These are phyloP conservation scores for Ganoderma resinaceum DNA, from an alignment of 1,284 basidiomycete genomes.

Conservation along the genomic window DNA sequence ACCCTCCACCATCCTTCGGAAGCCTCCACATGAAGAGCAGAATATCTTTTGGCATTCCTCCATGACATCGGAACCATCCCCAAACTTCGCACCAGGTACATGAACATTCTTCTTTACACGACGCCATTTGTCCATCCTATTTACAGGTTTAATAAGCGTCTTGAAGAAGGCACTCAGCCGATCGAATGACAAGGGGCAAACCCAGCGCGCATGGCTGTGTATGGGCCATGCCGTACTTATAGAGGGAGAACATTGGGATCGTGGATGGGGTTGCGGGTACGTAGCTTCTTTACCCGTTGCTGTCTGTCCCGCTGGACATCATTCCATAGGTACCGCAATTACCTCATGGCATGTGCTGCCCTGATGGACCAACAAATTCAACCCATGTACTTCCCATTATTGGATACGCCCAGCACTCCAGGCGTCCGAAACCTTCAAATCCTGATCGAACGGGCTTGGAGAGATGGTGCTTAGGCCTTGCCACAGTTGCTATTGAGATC, in stretches of 20 bases:
- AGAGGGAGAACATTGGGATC: slow-evolving; percentile 61
- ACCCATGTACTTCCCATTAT: slow-evolving; percentile 63
- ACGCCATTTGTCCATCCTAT: background rate
- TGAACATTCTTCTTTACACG: background rate
- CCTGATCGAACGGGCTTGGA: slow-evolving; percentile 86
- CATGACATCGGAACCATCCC: slow-evolving; percentile 57
- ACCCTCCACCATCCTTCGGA: slow-evolving; percentile 7
- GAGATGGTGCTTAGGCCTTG: slow-evolving; percentile 50
- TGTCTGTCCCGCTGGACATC: background rate
- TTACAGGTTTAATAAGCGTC: slow-evolving; percentile 73
- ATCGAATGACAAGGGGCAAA: slow-evolving; percentile 58
- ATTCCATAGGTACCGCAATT: slow-evolving; percentile 80
- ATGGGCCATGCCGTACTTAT: slow-evolving; percentile 69
- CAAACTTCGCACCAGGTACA: slow-evolving; percentile 76
- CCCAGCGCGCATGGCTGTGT: slow-evolving; percentile 71
- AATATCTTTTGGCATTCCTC: slow-evolving; percentile 74
- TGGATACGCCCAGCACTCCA: slow-evolving; percentile 64
- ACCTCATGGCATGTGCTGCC: slow-evolving; percentile 80
- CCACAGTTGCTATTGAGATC: background rate
- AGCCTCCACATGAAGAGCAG: slow-evolving; percentile 28
- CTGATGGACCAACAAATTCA: slow-evolving; percentile 71
- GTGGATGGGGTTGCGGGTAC: slow-evolving; percentile 79
- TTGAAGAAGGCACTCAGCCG: slow-evolving; percentile 63
- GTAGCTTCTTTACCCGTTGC: slow-evolving; percentile 25
- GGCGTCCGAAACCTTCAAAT: slow-evolving; percentile 76